Conservation (phyloP, 2,329 filamentous ascomycete species). For the Ceratocystis harringtonii region DNA sequence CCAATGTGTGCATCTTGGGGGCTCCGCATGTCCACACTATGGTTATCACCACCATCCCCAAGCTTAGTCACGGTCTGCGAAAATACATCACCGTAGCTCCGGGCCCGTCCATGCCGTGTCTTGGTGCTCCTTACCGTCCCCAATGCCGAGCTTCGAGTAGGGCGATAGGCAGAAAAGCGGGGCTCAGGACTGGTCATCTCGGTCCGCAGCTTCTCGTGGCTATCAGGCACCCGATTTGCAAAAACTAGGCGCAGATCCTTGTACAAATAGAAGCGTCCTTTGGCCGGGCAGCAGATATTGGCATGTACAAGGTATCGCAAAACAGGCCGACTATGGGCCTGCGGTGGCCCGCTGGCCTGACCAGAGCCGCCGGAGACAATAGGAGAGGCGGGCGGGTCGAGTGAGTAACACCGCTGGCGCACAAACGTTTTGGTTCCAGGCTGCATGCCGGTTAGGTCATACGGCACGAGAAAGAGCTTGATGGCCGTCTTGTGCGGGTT, state of each 20-base stretch:
- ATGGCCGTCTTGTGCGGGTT: constrained; percentile 98
- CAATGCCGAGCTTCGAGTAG: constrained; percentile 36
- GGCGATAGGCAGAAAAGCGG: constrained; percentile 70
- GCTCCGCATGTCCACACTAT: too few species aligned
- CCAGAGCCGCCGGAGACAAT: constrained; percentile 2
- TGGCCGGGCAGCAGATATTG: constrained; percentile 77
- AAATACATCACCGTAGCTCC: background rate
- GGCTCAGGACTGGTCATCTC: constrained; percentile 84
- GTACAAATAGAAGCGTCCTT: constrained; percentile 76
- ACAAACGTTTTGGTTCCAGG: constrained; percentile 92
- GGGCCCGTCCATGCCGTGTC: background rate
- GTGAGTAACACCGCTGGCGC: constrained; percentile 82
- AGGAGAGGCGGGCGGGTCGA: constrained; percentile 40
- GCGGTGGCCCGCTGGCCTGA: background rate
- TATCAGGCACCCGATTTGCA: constrained; percentile 88
- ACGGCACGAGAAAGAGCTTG: constrained; percentile 87
- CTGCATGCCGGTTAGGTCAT: constrained; percentile 85
- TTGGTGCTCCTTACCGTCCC: background rate
- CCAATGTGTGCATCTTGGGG: background rate
- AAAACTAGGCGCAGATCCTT: constrained; percentile 90
- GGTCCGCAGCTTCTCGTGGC: constrained; percentile 80
- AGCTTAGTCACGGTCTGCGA: background rate
- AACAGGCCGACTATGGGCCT: constrained; percentile 39
- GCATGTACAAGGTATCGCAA: constrained; percentile 83
- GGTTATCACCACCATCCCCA: background rate